Base-by-base conservation (phyloP, 2,329 filamentous ascomycete genomes). In the Botrytis aclada region DNA sequence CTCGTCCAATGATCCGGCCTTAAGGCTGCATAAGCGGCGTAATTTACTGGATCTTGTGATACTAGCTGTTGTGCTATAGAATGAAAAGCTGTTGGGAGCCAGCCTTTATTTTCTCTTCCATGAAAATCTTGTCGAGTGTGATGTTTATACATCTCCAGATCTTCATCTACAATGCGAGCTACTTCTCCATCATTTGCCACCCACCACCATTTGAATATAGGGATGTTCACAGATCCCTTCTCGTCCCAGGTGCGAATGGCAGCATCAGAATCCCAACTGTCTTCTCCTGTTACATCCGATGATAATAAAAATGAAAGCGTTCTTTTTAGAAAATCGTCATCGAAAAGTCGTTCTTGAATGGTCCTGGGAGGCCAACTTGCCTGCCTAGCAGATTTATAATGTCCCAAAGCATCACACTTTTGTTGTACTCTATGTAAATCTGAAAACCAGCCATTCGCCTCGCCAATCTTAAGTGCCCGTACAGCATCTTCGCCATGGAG, bases 81-180 rank as follows among this genome's bases (percentile, higher is more conserved):
- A 47, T 66, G 16, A 45, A 22, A 45, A 45, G 63, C 63, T 25
- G 32, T 66, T 51, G n/a, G 39, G 12, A 66, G 63, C 63, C 63
- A 66, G 22, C 41, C 63, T 45, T 45, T 25, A 25, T 25, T 66
- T 25, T 66, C 41, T 32, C 32, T 34, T 34, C 41, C 63, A 66
- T 45, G n/a, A 2, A 41, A 29, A 32, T 45, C 18, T 25, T 34
- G 43, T 34, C 63, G 39, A 66, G 43, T 32, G 20, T 66, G 63
- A 45, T 66, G 32, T 45, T 66, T 47, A 29, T 66, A 66, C 63
- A 66, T 47, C 20, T 66, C 63, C 7, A 66, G 6, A 20, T 66
- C 63, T 16, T 66, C 63, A 47, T 51, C 41, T 25, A 66, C n/a
- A 66, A 66, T 47, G 20, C 43, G 63, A 47, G 32, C 43, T 14